Conservation (phyloP, 2,329 filamentous ascomycete genomes). For the Aspergillus fumigatus region DNA sequence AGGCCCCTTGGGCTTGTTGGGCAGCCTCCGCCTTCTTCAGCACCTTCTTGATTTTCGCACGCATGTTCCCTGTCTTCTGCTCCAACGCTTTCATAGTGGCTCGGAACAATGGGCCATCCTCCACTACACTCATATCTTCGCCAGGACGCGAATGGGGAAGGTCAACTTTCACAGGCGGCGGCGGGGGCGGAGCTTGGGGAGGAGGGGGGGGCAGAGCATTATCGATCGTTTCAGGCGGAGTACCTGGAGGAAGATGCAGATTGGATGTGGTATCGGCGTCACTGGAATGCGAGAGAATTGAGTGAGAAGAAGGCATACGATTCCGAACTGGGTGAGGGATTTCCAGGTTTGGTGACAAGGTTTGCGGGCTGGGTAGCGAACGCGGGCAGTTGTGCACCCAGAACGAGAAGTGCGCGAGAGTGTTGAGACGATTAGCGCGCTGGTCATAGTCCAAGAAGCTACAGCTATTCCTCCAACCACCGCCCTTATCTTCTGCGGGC, state of each 20-base stretch:
- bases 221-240: slow-evolving; percentile 29
- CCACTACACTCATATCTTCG: slow-evolving; percentile 77
- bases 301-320: slow-evolving; percentile 80
- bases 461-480: slow-evolving; percentile 93
- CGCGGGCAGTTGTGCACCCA: slow-evolving; percentile 71
- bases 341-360: slow-evolving; percentile 68
- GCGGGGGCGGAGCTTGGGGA: slow-evolving; percentile 22
- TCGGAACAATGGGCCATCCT: slow-evolving; percentile 92
- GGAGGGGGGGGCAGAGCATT: slow-evolving; percentile 12
- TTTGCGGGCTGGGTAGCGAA: slow-evolving; percentile 49
- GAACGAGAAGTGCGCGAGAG: slow-evolving; percentile 87
- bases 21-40: slow-evolving; percentile 91
- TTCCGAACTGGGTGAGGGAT: slow-evolving; percentile 69
- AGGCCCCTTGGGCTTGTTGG: slow-evolving; percentile 70
- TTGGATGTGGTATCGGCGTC: slow-evolving; percentile 55
- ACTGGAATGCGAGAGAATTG: slow-evolving; percentile 76
- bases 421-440: slow-evolving; percentile 80
- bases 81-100: slow-evolving; percentile 95
- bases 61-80: slow-evolving; percentile 94
- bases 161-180: slow-evolving; percentile 68
- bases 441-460: slow-evolving; percentile 98
- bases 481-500: slow-evolving; percentile 70
- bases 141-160: slow-evolving; percentile 78
- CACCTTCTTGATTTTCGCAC: slow-evolving; percentile 90
- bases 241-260: slow-evolving; percentile 20